These are phyloP conservation scores for Guillardia theta DNA, from an alignment of 78 protist genomes.

Conservation along the genomic window DNA sequence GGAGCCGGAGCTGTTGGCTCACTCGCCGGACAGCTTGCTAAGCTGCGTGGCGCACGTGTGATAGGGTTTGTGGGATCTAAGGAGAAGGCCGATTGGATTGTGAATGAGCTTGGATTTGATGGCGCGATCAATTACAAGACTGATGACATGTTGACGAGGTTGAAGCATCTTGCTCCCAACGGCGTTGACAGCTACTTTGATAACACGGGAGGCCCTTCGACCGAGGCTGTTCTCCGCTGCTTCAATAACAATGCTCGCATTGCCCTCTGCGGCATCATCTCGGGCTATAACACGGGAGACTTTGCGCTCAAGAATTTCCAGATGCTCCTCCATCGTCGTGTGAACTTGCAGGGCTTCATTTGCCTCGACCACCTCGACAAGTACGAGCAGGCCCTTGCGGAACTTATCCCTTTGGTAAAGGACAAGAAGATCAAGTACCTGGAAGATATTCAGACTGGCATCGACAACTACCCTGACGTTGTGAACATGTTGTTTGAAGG, in stretches of 20 bases:
- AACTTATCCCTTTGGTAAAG: no score
- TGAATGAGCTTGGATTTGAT: background rate
- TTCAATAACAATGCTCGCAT: background rate
- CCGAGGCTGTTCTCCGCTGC: background rate
- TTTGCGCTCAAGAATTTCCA: no score
- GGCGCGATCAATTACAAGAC: background rate
- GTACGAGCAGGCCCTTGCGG: no score
- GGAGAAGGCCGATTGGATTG: background rate
- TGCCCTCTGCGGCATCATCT: slow-evolving; percentile 8
- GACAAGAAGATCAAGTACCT: background rate
- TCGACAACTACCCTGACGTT: background rate
- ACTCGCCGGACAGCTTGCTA: background rate
- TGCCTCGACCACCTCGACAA: no score
- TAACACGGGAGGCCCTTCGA: background rate
- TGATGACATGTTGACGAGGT: background rate
- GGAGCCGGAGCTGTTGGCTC: slow-evolving; percentile 38
- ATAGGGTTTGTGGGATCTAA: background rate
- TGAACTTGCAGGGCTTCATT: no score
- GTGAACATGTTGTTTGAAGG: background rate
- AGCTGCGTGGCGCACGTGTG: background rate
- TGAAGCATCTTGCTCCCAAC: background rate
- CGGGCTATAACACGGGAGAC: no score
- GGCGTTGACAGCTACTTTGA: background rate
- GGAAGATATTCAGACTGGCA: background rate
- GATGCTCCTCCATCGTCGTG: no score